A percentile compares a stretch with the other conserved stretches of the same genome.
These are phyloP conservation scores for Sphagnum contortum DNA, from an alignment of 225 moss, liverwort and hornwort genomes.

Conservation along the genomic window DNA sequence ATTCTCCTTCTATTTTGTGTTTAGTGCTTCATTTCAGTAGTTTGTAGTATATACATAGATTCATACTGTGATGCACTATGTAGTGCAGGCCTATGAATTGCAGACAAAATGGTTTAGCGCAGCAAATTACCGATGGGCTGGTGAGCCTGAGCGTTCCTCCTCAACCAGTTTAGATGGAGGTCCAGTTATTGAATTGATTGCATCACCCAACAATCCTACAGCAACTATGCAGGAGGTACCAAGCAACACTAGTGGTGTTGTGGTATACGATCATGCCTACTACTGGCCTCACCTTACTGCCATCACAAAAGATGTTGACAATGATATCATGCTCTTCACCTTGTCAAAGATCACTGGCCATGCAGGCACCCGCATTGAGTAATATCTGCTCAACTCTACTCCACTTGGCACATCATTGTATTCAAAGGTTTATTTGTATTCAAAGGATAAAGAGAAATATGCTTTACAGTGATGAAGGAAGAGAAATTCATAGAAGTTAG, in stretches of 20 bases:
- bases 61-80: too few species aligned
- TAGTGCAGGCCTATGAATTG: slow-evolving; percentile 16
- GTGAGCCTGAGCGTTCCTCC: slow-evolving; percentile 26
- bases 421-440: neutral
- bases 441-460: neutral
- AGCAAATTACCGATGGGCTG: slow-evolving; percentile 26
- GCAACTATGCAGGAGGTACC: slow-evolving; percentile 28
- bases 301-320: slow-evolving; percentile 30
- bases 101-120: slow-evolving; percentile 33
- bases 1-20: too few species aligned
- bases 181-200: slow-evolving; percentile 43
- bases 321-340: slow-evolving; percentile 66
- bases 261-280: slow-evolving; percentile 57
- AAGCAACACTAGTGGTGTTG: slow-evolving; percentile 24
- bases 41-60: too few species aligned
- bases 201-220: slow-evolving; percentile 64
- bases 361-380: slow-evolving; percentile 71
- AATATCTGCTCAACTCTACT: neutral
- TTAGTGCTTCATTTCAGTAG: too few species aligned
- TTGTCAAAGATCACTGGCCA: slow-evolving; percentile 62
- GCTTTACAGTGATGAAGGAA: neutral
- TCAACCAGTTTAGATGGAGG: slow-evolving; percentile 5
- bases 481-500: slow-evolving; percentile 1
- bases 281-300: slow-evolving; percentile 64
- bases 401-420: neutral